phyloP scores from a whole-genome alignment of 805 yeast genomes.

The Saturnispora hagleri region DNA sequence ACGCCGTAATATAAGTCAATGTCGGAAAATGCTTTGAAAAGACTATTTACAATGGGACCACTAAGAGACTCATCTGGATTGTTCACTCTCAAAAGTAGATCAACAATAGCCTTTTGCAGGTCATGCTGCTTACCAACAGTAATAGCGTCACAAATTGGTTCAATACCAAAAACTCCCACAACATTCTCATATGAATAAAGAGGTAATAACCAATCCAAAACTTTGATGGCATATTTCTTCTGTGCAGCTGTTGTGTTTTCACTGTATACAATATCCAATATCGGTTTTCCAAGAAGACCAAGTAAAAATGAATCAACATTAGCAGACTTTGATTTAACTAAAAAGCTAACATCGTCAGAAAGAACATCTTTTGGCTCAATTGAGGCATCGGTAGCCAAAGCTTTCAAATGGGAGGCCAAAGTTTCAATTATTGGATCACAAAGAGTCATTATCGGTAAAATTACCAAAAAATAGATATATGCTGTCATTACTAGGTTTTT shows the following conservation, averaged over 20 bases:
- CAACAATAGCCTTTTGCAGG: constrained; percentile 21
- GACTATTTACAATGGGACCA: constrained; percentile 7
- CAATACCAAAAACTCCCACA: constrained; percentile 17
- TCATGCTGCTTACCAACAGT: constrained; percentile 19
- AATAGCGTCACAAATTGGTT: constrained; percentile 23
- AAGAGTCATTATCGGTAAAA: constrained; percentile 1
- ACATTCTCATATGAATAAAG: constrained; percentile 25
- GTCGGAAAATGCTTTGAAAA: constrained; percentile 20
- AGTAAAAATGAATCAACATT: constrained; percentile 1
- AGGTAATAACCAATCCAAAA: constrained; percentile 22
- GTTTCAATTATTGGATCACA: constrained; percentile 17
- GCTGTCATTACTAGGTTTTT: not conserved
- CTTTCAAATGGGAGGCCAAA: constrained; percentile 14
- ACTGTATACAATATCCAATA: constrained; percentile 20
- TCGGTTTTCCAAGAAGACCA: constrained; percentile 14
- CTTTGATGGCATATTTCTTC: constrained; percentile 14
- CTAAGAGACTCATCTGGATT: constrained; percentile 19
- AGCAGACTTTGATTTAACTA: not conserved
- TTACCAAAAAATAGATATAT: not conserved
- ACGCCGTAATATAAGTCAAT: constrained; percentile 17
- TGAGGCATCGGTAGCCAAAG: constrained; percentile 5
- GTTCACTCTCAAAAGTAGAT: constrained; percentile 23
- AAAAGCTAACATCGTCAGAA: constrained; percentile 9
- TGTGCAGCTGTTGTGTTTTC: constrained; percentile 16
- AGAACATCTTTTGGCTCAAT: constrained; percentile 12